phyloP scores from a whole-genome alignment of 176 grass and related monocot genomes.

The Triticum urartu region DNA sequence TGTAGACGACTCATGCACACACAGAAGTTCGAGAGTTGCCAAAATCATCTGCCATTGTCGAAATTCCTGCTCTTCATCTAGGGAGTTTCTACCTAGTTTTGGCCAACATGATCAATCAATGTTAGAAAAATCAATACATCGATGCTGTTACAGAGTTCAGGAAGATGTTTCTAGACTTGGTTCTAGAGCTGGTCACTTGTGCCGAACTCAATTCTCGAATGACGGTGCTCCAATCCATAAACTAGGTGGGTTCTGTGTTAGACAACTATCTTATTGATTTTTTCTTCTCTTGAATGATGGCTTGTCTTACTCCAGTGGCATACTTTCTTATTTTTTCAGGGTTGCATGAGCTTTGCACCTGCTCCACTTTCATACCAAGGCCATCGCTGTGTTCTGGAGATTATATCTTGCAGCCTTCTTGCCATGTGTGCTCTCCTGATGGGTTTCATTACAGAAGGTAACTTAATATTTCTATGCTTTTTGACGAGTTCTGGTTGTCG shows the following conservation, averaged over 20 bases:
- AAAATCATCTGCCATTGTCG: constrained; percentile 48
- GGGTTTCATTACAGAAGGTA: constrained; percentile 60
- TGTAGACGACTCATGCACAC: constrained; percentile 46
- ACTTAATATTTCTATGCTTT: constrained; percentile 25
- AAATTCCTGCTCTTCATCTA: constrained; percentile 56
- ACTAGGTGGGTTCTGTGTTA: constrained; percentile 45
- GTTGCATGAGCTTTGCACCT: constrained; percentile 41
- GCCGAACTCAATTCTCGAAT: constrained; percentile 45
- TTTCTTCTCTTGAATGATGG: constrained; percentile 21
- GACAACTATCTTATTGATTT: constrained; percentile 5
- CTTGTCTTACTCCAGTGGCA: constrained; percentile 23
- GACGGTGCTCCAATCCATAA: constrained; percentile 31
- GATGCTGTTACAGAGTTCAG: constrained; percentile 47
- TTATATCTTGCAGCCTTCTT: constrained; percentile 46
- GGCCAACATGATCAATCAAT: constrained; percentile 46
- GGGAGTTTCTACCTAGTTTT: constrained; percentile 40
- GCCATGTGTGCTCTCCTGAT: constrained; percentile 40
- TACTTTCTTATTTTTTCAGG: constrained; percentile 38
- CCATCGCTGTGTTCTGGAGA: constrained; percentile 44
- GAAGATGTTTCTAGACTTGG: constrained; percentile 53
- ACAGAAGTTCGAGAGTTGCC: constrained; percentile 44
- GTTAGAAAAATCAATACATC: constrained; percentile 43
- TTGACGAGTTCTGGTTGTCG: constrained; percentile 1
- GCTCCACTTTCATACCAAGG: constrained; percentile 36
- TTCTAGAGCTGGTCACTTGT: constrained; percentile 47